Evolutionary conservation across 2,329 filamentous ascomycete species (phyloP), one percentile per base, ranked within the genome.

Genomic region (Colletotrichum destructivum): DNA sequence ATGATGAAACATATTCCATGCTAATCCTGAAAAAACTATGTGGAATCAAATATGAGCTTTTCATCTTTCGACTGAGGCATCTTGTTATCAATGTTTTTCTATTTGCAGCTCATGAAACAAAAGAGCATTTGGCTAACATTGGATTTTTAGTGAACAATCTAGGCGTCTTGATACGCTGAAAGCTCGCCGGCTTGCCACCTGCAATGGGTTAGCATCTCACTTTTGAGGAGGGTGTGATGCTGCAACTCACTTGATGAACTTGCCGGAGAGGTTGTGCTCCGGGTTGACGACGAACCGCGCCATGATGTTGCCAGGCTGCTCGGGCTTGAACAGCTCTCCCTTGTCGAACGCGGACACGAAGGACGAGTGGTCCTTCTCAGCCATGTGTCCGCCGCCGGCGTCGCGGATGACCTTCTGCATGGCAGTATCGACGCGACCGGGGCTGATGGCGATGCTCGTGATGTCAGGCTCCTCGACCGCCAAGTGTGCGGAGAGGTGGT

Each of bases 371-470:
- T 90, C 88, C 8, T 83, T 79, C 65, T 84, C 79, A 61, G 85
- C 78, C 89, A 91, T 91, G 65, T 80, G 81, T 2, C 79, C 78
- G 47, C 82, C 81, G 54, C 86, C 88, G 4, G 82, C 79, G 57
- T 95, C 91, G 62, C 96, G 87, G 69, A 99, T 89, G 69, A 93
- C 88, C n/a, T 87, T 87, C 80, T 98, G 95, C 95, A 98, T 98
- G 62, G 92, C 92, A 0, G 95, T 98, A 78, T 98, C 93, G 9
- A 97, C 92, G 56, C 93, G 90, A 2, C 95, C 95, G 0, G 95
- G 95, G 4, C 91, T 87, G 44, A 98, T 84, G 0, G 93, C 87
- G 0, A 98, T 83, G 15, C 90, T 91, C 0, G 89, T 93, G 55
- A 98, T 90, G 16, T 91, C 86, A 1, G 92, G 90, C 80, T 98